Conservation (phyloP, 345 rosid species). For the Luvunga scandens region DNA sequence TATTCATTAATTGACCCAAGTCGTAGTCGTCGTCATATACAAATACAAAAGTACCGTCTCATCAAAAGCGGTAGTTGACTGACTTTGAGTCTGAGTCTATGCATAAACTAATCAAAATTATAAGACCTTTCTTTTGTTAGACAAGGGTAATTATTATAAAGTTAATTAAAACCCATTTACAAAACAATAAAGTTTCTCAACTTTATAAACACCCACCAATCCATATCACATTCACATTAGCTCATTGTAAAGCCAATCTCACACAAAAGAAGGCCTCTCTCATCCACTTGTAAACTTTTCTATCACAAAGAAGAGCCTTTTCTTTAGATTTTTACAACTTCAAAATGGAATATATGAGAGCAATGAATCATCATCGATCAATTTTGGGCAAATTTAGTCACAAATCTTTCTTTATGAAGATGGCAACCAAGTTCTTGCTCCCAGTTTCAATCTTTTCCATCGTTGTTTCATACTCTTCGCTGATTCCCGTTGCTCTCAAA, state of each 20-base stretch:
- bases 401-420: background rate
- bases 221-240: background rate
- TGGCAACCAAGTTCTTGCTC: constrained; percentile 28
- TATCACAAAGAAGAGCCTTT: background rate
- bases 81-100: background rate
- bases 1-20: background rate
- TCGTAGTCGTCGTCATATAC: background rate
- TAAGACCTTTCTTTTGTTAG: background rate
- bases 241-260: background rate
- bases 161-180: background rate
- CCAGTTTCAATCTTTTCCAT: constrained; percentile 38
- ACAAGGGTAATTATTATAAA: background rate
- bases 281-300: background rate
- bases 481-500: constrained; percentile 25
- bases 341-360: constrained; percentile 22
- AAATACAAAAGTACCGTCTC: too few relatives aligned
- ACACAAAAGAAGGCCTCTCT: background rate
- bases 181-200: background rate
- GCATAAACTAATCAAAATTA: background rate
- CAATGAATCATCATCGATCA: background rate
- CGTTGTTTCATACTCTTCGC: constrained; percentile 29
- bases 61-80: background rate
- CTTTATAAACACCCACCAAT: background rate
- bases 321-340: background rate
- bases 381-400: background rate